Percentiles rank a stretch among this genome's conserved stretches.
These are phyloP conservation scores for Boletus rufocinnamomeus DNA, from an alignment of 768 basidiomycete species.

Conservation along the genomic window DNA sequence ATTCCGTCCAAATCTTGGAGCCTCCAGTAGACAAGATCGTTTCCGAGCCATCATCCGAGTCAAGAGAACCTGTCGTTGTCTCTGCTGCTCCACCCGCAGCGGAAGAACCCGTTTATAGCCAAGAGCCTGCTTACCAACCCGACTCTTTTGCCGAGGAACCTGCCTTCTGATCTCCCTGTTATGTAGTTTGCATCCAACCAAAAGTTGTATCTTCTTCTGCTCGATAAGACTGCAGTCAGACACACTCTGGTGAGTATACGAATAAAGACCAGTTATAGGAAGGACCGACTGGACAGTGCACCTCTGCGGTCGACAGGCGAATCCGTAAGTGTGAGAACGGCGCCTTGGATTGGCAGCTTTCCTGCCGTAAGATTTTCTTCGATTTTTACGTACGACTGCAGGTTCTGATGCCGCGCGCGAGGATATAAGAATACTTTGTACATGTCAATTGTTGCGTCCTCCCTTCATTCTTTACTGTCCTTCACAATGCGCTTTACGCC, in stretches of 20 bases:
- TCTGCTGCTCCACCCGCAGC: constrained; percentile 50
- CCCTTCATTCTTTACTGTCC: constrained; percentile 1
- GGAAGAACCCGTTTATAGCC: constrained; percentile 49
- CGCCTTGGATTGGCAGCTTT: too few species aligned
- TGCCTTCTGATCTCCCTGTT: constrained; percentile 52
- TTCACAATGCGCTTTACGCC: constrained; percentile 23
- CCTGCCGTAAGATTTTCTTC: not conserved
- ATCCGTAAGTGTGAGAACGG: not conserved
- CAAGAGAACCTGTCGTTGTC: constrained; percentile 64
- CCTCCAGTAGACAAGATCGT: constrained; percentile 90
- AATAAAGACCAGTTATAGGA: not conserved
- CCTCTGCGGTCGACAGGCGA: not conserved
- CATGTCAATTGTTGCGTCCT: not conserved
- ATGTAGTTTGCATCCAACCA: constrained; percentile 21
- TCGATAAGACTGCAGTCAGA: not conserved
- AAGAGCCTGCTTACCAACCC: constrained; percentile 39
- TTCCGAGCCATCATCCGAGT: constrained; percentile 87
- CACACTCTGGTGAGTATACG: not conserved
- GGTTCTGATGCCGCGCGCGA: not conserved
- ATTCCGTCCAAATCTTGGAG: constrained; percentile 87
- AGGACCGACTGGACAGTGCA: not conserved
- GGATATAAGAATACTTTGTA: not conserved
- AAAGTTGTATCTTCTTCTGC: constrained; percentile 16
- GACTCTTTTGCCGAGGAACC: constrained; percentile 52
- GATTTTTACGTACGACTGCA: constrained; percentile 3